phyloP scores from a whole-genome alignment of 805 yeast genomes.

The Clavispora fructus region DNA sequence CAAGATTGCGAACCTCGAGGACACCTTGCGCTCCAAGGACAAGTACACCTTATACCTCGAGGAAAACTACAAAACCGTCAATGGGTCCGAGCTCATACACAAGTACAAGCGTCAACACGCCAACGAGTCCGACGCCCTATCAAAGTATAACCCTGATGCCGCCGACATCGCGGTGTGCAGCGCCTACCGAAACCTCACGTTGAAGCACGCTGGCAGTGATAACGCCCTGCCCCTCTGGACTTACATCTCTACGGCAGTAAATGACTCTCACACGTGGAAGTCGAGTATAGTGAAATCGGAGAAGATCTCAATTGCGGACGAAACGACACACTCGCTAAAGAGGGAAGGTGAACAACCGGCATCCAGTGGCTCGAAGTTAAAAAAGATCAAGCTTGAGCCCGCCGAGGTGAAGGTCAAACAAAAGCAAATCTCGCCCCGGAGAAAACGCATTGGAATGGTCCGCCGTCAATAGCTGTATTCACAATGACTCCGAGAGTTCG shows the following conservation, averaged over 20 bases:
- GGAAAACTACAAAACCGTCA: conserved; percentile 30
- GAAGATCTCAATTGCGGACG: background rate
- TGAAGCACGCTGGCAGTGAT: background rate
- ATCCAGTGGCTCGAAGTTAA: background rate
- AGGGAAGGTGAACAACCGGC: background rate
- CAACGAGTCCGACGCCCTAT: conserved; percentile 2
- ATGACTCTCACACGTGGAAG: conserved; percentile 3
- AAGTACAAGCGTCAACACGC: conserved; percentile 20
- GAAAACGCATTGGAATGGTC: conserved; percentile 7
- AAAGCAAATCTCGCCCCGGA: conserved; percentile 2
- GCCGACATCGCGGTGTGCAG: background rate
- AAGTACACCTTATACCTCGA: conserved; percentile 26
- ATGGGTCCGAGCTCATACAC: conserved; percentile 29
- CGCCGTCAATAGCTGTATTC: conserved; percentile 1
- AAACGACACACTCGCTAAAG: background rate
- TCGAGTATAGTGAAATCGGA: background rate
- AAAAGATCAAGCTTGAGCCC: background rate
- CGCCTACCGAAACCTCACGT: background rate
- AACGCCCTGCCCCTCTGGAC: background rate
- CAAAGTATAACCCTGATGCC: conserved; percentile 1
- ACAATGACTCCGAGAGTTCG: background rate
- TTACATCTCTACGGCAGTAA: background rate
- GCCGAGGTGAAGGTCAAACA: background rate
- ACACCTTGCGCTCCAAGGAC: conserved; percentile 22
- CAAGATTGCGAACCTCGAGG: conserved; percentile 17